A percentile compares a stretch with the other conserved stretches of the same genome.
Conservation (phyloP, 2,329 filamentous ascomycete species). For the Monilinia laxa region DNA sequence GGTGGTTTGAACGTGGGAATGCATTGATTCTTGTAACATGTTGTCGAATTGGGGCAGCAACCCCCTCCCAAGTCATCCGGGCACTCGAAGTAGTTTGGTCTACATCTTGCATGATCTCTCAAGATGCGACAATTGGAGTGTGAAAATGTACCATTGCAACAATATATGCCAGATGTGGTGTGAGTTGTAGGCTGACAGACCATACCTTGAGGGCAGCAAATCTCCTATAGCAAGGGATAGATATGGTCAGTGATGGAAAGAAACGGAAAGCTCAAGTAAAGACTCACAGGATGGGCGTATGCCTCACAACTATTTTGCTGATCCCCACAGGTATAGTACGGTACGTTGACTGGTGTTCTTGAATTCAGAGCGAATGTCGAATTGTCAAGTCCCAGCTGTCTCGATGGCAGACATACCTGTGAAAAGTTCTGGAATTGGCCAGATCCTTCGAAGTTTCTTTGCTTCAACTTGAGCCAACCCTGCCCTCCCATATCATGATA, state of each 20-base stretch:
- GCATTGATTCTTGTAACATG: slow-evolving; percentile 21
- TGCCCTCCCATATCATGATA: slow-evolving; percentile 35
- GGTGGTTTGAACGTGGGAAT: slow-evolving; percentile 28
- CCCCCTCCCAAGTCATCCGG: slow-evolving; percentile 33
- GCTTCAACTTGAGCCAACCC: slow-evolving; percentile 31
- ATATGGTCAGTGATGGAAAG: neutral
- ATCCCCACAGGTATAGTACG: slow-evolving; percentile 38
- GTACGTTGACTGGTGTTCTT: slow-evolving; percentile 26
- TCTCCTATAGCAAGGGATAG: slow-evolving; percentile 28
- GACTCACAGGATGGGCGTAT: slow-evolving; percentile 35
- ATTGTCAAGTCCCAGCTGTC: slow-evolving; percentile 24
- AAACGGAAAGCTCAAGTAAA: no score
- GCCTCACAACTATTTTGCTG: slow-evolving; percentile 37
- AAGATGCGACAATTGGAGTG: slow-evolving; percentile 29
- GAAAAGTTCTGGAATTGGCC: neutral
- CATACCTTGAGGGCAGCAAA: slow-evolving; percentile 37
- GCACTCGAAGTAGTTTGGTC: slow-evolving; percentile 32
- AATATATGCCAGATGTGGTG: slow-evolving; percentile 36
- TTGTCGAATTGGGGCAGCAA: slow-evolving; percentile 33
- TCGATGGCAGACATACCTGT: slow-evolving; percentile 32
- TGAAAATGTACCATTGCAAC: slow-evolving; percentile 34
- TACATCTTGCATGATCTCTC: slow-evolving; percentile 31
- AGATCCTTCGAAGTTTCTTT: neutral
- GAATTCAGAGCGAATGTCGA: slow-evolving; percentile 6
- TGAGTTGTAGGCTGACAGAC: slow-evolving; percentile 30